These are phyloP conservation scores for Phytophthora meadii DNA, from an alignment of 352 stramenopile genomes.

Conservation along the genomic window DNA sequence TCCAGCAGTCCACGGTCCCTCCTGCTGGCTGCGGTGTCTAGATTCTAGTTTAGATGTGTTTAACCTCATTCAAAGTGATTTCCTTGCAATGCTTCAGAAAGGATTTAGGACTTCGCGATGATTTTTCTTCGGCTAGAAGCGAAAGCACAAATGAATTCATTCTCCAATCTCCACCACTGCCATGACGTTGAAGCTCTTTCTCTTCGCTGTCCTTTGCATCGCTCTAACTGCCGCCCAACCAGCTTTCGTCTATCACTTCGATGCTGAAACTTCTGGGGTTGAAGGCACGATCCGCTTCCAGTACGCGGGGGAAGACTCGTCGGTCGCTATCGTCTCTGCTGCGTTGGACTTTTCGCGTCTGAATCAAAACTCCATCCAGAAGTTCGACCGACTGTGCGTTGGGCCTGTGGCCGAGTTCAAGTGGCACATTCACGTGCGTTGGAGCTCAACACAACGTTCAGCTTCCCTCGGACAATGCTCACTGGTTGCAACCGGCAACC, in stretches of 20 bases:
- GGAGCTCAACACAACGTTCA: conserved; percentile 24
- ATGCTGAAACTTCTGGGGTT: conserved; percentile 28
- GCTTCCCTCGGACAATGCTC: conserved; percentile 45
- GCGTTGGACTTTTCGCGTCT: conserved; percentile 48
- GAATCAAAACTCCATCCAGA: conserved; percentile 26
- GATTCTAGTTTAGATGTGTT: not conserved
- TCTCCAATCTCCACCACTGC: conserved; percentile 9
- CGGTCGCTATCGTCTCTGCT: conserved; percentile 33
- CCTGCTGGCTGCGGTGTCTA: conserved; percentile 15
- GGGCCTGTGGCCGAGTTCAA: conserved; percentile 39
- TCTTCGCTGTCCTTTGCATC: conserved; percentile 1
- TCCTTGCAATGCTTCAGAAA: conserved; percentile 22
- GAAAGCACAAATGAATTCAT: not conserved
- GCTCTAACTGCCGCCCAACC: conserved; percentile 6
- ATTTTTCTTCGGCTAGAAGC: not conserved
- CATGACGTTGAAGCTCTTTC: conserved; percentile 6
- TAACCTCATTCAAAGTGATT: conserved; percentile 3
- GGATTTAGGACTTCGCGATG: not conserved
- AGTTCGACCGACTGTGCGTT: conserved; percentile 34
- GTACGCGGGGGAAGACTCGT: conserved; percentile 24
- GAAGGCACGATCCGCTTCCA: conserved; percentile 30
- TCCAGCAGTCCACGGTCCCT: conserved; percentile 12
- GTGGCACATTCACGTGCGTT: conserved; percentile 60
- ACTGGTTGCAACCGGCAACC: conserved; percentile 45
- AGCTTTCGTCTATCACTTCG: conserved; percentile 32